Conservation (phyloP, 495 filamentous ascomycete species). For the Aspergillus heteromorphus region DNA sequence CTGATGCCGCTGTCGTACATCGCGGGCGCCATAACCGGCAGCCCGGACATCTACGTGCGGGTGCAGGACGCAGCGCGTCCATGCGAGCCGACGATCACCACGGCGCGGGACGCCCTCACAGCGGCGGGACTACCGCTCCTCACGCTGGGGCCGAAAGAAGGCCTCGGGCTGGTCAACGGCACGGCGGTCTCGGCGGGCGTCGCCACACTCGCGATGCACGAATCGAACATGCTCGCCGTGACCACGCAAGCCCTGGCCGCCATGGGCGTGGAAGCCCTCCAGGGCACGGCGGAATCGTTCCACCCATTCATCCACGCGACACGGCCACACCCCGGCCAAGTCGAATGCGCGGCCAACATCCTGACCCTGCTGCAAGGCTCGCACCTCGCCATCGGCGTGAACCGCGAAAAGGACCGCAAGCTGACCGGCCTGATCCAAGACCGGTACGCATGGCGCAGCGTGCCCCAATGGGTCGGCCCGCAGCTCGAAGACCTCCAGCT, state of each 20-base stretch:
- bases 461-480: slow-evolving; percentile 61
- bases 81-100: slow-evolving; percentile 8
- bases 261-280: slow-evolving; percentile 41
- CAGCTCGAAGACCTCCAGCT: slow-evolving; percentile 57
- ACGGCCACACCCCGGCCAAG: slow-evolving; percentile 59
- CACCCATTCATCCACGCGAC: slow-evolving; percentile 54
- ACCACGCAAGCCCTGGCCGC: slow-evolving; percentile 54
- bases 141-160: slow-evolving; percentile 45
- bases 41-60: slow-evolving; percentile 34
- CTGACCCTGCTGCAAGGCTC: slow-evolving; percentile 43
- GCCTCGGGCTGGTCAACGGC: slow-evolving; percentile 60
- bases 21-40: slow-evolving; percentile 54
- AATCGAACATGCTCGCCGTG: slow-evolving; percentile 52
- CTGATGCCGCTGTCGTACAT: slow-evolving; percentile 57
- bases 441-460: slow-evolving; percentile 55
- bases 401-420: slow-evolving; percentile 17
- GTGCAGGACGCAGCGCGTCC: not conserved
- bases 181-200: slow-evolving; percentile 54
- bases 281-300: slow-evolving; percentile 51
- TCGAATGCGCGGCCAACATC: slow-evolving; percentile 53
- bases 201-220: slow-evolving; percentile 50
- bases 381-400: slow-evolving; percentile 18
- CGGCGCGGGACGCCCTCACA: slow-evolving; percentile 18
- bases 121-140: slow-evolving; percentile 9
- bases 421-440: slow-evolving; percentile 50